Conservation (phyloP, 148 eudicot genomes). For the Camellia japonica region DNA sequence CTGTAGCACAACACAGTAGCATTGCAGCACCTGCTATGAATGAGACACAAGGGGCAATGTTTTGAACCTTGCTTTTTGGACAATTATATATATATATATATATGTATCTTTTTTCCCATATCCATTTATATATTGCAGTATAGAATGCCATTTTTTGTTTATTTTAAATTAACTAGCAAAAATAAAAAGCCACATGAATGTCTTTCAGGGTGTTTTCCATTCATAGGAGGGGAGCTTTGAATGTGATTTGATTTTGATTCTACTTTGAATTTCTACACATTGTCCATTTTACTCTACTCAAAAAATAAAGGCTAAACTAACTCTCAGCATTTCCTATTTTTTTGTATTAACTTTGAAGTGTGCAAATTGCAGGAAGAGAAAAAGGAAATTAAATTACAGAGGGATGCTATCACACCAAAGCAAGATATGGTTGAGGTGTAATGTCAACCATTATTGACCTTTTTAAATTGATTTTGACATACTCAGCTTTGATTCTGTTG, state of each 20-base stretch:
- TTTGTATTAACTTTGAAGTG: background rate
- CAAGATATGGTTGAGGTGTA: constrained; percentile 57
- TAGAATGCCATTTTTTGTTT: too few species aligned
- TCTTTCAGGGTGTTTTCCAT: background rate
- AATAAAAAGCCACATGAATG: background rate
- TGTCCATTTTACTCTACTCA: background rate
- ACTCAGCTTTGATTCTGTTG: background rate
- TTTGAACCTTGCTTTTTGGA: background rate
- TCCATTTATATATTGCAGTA: background rate
- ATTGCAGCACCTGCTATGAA: background rate
- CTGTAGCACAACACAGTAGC: background rate
- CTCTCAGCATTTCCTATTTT: background rate
- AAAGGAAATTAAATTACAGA: constrained; percentile 25
- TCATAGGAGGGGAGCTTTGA: background rate
- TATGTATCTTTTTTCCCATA: background rate
- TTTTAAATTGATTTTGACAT: background rate
- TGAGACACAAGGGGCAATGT: background rate
- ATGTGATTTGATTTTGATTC: background rate
- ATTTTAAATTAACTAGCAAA: background rate
- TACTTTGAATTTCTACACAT: background rate
- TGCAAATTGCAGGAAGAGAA: constrained; percentile 41
- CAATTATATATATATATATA: background rate
- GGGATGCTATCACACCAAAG: constrained; percentile 37
- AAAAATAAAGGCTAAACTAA: background rate
- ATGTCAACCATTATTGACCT: constrained; percentile 3